Conservation (phyloP, 768 basidiomycete genomes). For the Hydnomerulius pinastri region DNA sequence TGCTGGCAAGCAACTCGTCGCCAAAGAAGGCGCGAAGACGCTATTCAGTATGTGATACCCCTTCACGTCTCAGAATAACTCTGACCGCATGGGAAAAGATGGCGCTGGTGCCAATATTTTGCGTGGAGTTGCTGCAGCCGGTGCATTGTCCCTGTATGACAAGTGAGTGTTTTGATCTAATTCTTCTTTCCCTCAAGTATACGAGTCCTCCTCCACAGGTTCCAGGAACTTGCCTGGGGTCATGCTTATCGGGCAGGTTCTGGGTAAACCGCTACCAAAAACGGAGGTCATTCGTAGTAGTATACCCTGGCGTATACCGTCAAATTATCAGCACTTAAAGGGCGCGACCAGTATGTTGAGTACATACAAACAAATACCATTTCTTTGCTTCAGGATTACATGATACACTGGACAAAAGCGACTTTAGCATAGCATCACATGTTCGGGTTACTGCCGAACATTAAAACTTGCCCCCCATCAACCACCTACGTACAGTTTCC, state of each 20-base stretch:
- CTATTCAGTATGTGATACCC: conserved; percentile 35
- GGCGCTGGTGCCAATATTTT: conserved; percentile 59
- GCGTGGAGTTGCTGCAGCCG: conserved; percentile 51
- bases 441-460: too few species aligned
- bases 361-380: too few species aligned
- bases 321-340: neutral
- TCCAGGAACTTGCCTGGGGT: conserved; percentile 57
- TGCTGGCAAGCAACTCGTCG: conserved; percentile 40
- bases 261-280: conserved; percentile 7
- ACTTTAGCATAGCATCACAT: too few species aligned
- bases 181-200: neutral
- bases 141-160: conserved; percentile 66
- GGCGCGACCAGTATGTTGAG: too few species aligned
- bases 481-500: too few species aligned
- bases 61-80: neutral
- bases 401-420: too few species aligned
- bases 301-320: neutral
- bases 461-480: too few species aligned
- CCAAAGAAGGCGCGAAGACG: conserved; percentile 40
- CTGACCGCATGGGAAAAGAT: conserved; percentile 38
- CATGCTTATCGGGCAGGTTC: conserved; percentile 55
- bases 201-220: conserved; percentile 17
- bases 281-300: neutral
- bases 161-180: conserved; percentile 34
- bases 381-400: too few species aligned